These are phyloP conservation scores for Postia placenta DNA, from an alignment of 768 basidiomycete genomes.

Conservation along the genomic window DNA sequence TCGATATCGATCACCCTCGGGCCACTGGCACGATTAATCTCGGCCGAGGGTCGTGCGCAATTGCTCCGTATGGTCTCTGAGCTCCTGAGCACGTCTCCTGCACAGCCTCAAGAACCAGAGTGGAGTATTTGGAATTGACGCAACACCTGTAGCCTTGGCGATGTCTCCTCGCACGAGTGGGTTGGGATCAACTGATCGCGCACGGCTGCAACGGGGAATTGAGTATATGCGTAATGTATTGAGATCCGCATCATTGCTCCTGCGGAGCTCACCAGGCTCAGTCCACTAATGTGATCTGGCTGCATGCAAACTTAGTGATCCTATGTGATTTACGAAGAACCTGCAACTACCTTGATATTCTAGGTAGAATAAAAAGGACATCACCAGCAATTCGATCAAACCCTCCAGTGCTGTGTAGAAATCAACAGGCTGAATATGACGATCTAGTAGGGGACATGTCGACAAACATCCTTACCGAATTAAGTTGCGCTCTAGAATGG, in stretches of 20 bases:
- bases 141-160: constrained; percentile 14
- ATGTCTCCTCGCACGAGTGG: constrained; percentile 5
- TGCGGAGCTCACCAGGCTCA: too few species aligned
- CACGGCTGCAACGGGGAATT: not conserved
- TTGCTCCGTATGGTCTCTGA: constrained; percentile 3
- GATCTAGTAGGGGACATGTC: too few species aligned
- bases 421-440: too few species aligned
- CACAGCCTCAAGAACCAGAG: constrained; percentile 15
- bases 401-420: too few species aligned
- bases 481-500: too few species aligned
- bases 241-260: not conserved
- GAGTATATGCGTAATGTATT: constrained; percentile 7
- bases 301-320: too few species aligned
- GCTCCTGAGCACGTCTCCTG: constrained; percentile 1
- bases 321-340: too few species aligned
- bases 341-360: too few species aligned
- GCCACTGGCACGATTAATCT: constrained; percentile 10
- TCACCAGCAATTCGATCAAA: too few species aligned
- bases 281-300: too few species aligned
- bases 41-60: constrained; percentile 6
- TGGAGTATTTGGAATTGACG: constrained; percentile 10
- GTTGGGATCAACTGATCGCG: not conserved
- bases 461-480: too few species aligned
- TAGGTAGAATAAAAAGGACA: too few species aligned
- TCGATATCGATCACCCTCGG: not conserved